These are phyloP conservation scores for Phytophthora sojae DNA, from an alignment of 352 stramenopile species.

Conservation along the genomic window DNA sequence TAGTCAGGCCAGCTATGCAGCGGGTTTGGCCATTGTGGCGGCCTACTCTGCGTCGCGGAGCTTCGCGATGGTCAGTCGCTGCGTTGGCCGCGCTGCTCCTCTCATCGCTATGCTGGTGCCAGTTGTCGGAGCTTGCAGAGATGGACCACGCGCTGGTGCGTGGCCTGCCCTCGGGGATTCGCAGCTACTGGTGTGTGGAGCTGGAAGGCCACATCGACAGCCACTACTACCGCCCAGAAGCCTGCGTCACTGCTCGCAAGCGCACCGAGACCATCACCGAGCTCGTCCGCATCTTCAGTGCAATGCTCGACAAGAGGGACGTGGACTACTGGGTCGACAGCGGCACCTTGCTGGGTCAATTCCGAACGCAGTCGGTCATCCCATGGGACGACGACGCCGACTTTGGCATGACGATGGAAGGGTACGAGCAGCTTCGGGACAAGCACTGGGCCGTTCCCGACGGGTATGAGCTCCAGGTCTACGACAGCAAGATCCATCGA, in stretches of 20 bases:
- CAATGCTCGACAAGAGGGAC: conserved; percentile 46
- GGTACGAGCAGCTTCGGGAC: conserved; percentile 49
- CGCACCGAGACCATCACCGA: conserved; percentile 49
- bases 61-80: conserved; percentile 16
- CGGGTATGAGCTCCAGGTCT: conserved; percentile 61
- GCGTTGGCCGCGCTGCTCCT: conserved; percentile 8
- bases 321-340: conserved; percentile 79
- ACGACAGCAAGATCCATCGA: conserved; percentile 47
- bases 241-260: conserved; percentile 47
- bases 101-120: conserved; percentile 23
- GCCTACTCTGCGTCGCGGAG: neutral
- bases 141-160: conserved; percentile 26
- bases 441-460: conserved; percentile 32
- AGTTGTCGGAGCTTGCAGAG: conserved; percentile 33
- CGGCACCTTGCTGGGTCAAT: conserved; percentile 65
- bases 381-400: conserved; percentile 65
- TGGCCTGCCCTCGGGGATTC: conserved; percentile 16
- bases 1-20: neutral
- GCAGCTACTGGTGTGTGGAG: conserved; percentile 38
- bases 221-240: conserved; percentile 41
- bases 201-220: conserved; percentile 54
- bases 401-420: conserved; percentile 55
- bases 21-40: neutral
- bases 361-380: conserved; percentile 57
- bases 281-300: conserved; percentile 51